A percentile compares a stretch with the other conserved stretches of the same genome.
phyloP scores from a whole-genome alignment of 208 protist species.

The Acanthamoeba royreba region DNA sequence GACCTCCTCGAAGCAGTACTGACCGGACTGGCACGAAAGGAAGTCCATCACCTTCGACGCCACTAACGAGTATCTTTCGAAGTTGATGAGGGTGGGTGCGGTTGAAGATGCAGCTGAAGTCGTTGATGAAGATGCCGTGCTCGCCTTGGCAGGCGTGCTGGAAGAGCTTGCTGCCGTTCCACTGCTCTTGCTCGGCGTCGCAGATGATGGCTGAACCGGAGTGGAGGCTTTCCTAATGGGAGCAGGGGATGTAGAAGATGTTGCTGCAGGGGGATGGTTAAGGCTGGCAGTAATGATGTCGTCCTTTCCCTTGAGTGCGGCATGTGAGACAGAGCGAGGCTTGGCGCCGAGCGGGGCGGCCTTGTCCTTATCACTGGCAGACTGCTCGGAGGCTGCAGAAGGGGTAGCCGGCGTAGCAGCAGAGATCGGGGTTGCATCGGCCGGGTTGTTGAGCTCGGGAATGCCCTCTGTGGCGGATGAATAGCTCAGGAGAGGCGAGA shows the following conservation, averaged over 20 bases:
- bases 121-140: no score
- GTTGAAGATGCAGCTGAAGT: neutral
- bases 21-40: neutral
- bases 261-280: neutral
- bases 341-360: neutral
- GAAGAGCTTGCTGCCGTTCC: no score
- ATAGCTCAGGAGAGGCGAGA: neutral
- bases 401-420: neutral
- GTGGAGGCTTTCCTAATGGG: neutral
- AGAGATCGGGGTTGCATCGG: neutral
- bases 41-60: neutral
- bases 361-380: neutral
- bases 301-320: neutral
- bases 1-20: conserved; percentile 9
- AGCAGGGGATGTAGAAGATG: neutral
- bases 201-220: neutral
- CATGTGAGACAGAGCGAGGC: neutral
- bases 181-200: no score
- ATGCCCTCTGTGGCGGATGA: no score
- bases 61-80: neutral
- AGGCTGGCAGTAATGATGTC: neutral
- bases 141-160: no score
- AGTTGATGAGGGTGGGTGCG: neutral
- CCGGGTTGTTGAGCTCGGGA: neutral
- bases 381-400: neutral